Evolutionary conservation across 371 early-diverging fungal species (phyloP), one percentile per base, ranked within the genome.

Genomic region (Circinella umbellata): DNA sequence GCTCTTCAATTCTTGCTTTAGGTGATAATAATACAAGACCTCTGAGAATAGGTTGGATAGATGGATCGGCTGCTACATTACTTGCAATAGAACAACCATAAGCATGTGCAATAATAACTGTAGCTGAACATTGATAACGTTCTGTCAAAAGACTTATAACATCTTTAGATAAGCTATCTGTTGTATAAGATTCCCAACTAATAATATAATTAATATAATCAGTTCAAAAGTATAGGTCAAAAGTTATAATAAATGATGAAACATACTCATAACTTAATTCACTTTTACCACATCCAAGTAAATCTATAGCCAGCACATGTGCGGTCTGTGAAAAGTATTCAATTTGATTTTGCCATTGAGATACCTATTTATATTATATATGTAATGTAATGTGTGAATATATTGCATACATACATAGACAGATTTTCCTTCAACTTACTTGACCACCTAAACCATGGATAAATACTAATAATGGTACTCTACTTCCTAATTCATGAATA

Each of bases 401-500:
- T n/a, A n/a, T n/a, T n/a, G n/a, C n/a, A n/a, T n/a, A n/a, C n/a
- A n/a, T n/a, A n/a, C n/a, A n/a, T n/a, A n/a, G n/a, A n/a, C n/a
- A n/a, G n/a, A n/a, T n/a, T n/a, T n/a, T n/a, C n/a, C n/a, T n/a
- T n/a, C n/a, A n/a, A n/a, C 38, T 79, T 80, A 90, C 90, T 81
- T 91, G 92, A 49, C 89, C 91, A 34, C 92, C 92, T 38, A 92
- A 72, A 13, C 92, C 92, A 70, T 92, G 92, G 57, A 92, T 88
- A 74, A 92, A 90, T 8, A 91, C 86, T 37, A 92, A 70, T 14
- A 90, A 68, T 13, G 92, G 92, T 20, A 90, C 88, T 73, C 83
- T 84, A 47, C 86, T 86, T 4, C 90, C 91, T 11, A 91, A 75
- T 62, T 83, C 88, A 74, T 91, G 91, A 65, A 88, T 87, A 51